phyloP scores from a whole-genome alignment of 306 rosid species.

The Vicia faba region DNA sequence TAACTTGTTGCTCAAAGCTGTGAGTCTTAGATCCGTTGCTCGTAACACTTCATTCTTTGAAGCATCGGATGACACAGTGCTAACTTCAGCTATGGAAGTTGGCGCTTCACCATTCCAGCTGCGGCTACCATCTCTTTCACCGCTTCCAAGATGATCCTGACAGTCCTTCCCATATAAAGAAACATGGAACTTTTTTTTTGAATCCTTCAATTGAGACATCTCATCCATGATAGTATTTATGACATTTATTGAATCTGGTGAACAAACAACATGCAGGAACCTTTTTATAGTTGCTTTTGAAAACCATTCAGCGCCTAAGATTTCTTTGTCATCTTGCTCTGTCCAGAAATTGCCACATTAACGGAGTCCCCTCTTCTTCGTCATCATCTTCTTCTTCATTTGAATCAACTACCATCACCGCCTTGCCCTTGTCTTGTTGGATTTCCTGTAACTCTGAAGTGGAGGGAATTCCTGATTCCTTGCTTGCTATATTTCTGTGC shows the following conservation, averaged over 20 bases:
- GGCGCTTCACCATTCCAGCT: constrained; percentile 39
- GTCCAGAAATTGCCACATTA: no score
- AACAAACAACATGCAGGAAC: constrained; percentile 68
- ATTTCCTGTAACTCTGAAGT: no score
- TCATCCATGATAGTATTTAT: constrained; percentile 61
- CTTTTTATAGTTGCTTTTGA: no score
- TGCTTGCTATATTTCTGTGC: no score
- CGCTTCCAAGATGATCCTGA: constrained; percentile 36
- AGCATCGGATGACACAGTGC: constrained; percentile 58
- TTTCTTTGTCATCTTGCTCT: no score
- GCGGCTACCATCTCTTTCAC: constrained; percentile 43
- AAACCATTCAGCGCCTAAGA: no score
- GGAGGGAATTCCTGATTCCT: no score
- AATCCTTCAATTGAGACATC: constrained; percentile 86
- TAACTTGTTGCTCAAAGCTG: constrained; percentile 68
- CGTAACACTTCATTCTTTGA: constrained; percentile 86
- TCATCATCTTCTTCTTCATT: no score
- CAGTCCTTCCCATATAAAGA: constrained; percentile 73
- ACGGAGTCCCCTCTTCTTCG: no score
- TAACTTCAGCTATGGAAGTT: constrained; percentile 49
- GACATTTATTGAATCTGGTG: constrained; percentile 52
- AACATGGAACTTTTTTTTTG: constrained; percentile 78
- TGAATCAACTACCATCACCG: no score
- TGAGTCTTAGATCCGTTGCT: constrained; percentile 88
- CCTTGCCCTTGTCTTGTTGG: no score